Conservation (phyloP, 148 eudicot species). For the Chenopodium quinoa region DNA sequence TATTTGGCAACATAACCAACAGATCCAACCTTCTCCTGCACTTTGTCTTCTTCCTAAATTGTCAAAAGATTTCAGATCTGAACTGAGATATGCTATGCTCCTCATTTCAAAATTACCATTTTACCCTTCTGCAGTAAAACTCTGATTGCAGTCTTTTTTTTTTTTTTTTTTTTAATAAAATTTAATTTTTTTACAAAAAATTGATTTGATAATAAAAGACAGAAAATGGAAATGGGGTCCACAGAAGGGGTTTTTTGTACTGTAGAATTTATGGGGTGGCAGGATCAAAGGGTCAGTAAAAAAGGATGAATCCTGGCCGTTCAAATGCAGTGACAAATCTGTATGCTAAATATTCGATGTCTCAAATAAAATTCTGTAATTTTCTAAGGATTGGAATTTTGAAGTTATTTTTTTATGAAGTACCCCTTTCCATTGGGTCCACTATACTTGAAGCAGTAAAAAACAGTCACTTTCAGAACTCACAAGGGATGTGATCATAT, state of each 20-base stretch:
- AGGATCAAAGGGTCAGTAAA: constrained; percentile 8
- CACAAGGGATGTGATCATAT: constrained; percentile 3
- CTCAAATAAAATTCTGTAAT: constrained; percentile 24
- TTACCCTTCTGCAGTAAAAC: constrained; percentile 13
- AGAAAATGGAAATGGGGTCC: constrained; percentile 25
- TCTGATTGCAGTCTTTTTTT: constrained; percentile 8
- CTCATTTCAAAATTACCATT: constrained; percentile 10
- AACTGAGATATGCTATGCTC: constrained; percentile 36
- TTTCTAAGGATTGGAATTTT: constrained; percentile 23
- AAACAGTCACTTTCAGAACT: constrained; percentile 19
- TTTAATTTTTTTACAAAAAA: not conserved
- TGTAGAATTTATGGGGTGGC: constrained; percentile 16
- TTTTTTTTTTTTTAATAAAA: not conserved
- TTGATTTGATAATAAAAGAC: constrained; percentile 22
- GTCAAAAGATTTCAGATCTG: constrained; percentile 28
- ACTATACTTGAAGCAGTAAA: constrained; percentile 8
- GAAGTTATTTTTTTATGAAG: not conserved
- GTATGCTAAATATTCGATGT: constrained; percentile 45
- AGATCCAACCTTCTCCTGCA: constrained; percentile 25
- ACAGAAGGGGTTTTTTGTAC: not conserved
- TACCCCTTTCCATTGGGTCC: constrained; percentile 19
- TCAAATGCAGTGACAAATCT: constrained; percentile 29
- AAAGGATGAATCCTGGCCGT: constrained; percentile 29
- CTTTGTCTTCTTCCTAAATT: constrained; percentile 27
- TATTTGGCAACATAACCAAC: constrained; percentile 29